Evolutionary conservation across 345 rosid species (phyloP), one percentile per base, ranked within the genome.

Genomic region (Acer saccharum): DNA sequence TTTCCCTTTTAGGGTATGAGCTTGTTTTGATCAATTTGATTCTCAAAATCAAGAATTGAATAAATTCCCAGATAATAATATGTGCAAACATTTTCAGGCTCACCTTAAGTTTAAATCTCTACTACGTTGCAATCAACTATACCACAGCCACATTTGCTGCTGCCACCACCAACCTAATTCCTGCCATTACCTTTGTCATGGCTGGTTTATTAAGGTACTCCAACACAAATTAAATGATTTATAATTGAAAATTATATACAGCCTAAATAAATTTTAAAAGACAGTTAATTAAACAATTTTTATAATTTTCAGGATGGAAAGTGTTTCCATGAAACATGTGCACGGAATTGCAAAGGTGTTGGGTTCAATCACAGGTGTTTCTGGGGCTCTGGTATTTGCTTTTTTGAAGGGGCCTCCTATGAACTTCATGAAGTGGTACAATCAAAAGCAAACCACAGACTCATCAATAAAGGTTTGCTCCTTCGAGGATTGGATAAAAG

Each of bases 111-210:
- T 83, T 89, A 29, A 93, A 95, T 80, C 90, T 93, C 62, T 95
- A 78, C 82, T 87, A 77, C 63, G 81, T 88, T 17, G 98, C 97
- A 60, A 88, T 95, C 76, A 84, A 87, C 68, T 80, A 88, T 70
- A 93, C 93, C 0, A 84, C 97, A 11, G 97, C 98, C 63, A 93
- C 98, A 43, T 89, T 93, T 77, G 98, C 98, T 9, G 91, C 98
- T 69, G 98, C 97, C 60, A 81, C 90, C 60, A 89, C 95, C 70
- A 95, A 93, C 84, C 83, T 87, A 16, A 82, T 93, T 62, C 98
- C 98, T 29, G 92, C 91, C 74, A 88, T 93, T 35, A 92, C 98
- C 41, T 89, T 95, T 72, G 46, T 83, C 66, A 78, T 93, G 81
- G 95, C 98, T 50, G 81, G 79, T 46, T 50, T 88, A 14, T 80